Evolutionary conservation across 73 alveolate species (phyloP).

Genomic region (Stentor roeselii): DNA sequence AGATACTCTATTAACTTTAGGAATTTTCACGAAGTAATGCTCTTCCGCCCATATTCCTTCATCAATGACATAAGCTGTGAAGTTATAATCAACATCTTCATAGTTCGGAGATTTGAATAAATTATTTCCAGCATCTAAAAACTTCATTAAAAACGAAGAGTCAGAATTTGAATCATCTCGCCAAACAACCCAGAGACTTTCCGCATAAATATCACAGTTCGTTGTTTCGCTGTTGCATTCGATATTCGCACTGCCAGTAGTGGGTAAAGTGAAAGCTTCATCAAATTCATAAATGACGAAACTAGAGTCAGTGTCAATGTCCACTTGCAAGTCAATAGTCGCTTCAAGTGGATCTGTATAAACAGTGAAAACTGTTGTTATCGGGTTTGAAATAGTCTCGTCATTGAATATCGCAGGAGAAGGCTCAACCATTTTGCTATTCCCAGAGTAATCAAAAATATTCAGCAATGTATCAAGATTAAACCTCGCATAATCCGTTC

Average conservation of each 20-base stretch:
- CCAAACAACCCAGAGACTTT: slow-evolving; percentile 7
- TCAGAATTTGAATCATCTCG: background rate
- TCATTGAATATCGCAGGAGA: background rate
- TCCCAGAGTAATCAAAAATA: slow-evolving; percentile 14
- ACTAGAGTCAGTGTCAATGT: background rate
- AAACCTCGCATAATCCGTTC: background rate
- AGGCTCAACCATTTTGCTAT: background rate
- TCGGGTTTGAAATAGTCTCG: slow-evolving; percentile 13
- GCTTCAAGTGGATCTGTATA: background rate
- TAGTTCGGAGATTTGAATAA: slow-evolving; percentile 9
- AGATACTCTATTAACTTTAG: background rate
- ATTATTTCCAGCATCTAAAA: background rate
- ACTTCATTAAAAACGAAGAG: background rate
- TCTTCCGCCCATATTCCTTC: background rate
- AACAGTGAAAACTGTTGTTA: background rate
- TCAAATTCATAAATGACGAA: slow-evolving; percentile 24
- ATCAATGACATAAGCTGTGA: slow-evolving; percentile 28
- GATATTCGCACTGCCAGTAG: background rate
- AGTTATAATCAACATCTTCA: background rate
- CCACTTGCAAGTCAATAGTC: background rate
- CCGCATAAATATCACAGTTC: background rate
- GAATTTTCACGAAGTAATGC: slow-evolving; percentile 15
- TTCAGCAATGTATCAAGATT: background rate
- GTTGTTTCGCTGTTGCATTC: slow-evolving; percentile 8
- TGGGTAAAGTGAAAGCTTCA: slow-evolving; percentile 22